Conservation (phyloP, 1,284 basidiomycete genomes). For the Cutaneotrichosporon sp. region DNA sequence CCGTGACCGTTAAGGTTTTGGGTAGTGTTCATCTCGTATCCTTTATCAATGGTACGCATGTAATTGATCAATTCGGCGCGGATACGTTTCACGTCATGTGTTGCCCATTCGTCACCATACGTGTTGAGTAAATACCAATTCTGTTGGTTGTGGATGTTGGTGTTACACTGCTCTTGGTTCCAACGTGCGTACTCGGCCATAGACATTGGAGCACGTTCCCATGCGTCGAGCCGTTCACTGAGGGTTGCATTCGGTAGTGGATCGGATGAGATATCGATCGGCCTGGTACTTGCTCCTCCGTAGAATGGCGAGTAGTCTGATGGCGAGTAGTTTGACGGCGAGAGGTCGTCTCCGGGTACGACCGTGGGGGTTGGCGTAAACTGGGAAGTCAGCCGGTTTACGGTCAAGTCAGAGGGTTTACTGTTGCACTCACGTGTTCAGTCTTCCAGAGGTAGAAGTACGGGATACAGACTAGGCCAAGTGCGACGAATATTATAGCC, state of each 20-base stretch:
- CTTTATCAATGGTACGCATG: slow-evolving; percentile 38
- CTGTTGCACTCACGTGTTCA: no score
- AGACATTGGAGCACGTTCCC: slow-evolving; percentile 53
- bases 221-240: slow-evolving; percentile 51
- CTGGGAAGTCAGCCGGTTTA: no score
- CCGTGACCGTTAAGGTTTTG: slow-evolving; percentile 48
- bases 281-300: slow-evolving; percentile 20
- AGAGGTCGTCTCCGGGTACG: neutral
- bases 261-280: slow-evolving; percentile 49
- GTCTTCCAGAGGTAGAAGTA: no score
- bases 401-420: no score
- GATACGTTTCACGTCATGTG: slow-evolving; percentile 45
- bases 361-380: no score
- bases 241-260: slow-evolving; percentile 52
- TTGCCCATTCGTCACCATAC: slow-evolving; percentile 47
- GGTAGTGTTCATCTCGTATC: slow-evolving; percentile 12
- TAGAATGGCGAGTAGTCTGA: slow-evolving; percentile 21
- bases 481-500: no score
- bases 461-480: no score
- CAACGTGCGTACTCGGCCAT: slow-evolving; percentile 49
- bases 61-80: slow-evolving; percentile 49
- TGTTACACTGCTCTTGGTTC: slow-evolving; percentile 50
- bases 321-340: neutral
- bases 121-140: slow-evolving; percentile 52
- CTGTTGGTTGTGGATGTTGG: slow-evolving; percentile 43